A percentile compares a stretch with the other conserved stretches of the same genome.
phyloP scores from a whole-genome alignment of 2,329 filamentous ascomycete genomes.

The Penicillium sp. region DNA sequence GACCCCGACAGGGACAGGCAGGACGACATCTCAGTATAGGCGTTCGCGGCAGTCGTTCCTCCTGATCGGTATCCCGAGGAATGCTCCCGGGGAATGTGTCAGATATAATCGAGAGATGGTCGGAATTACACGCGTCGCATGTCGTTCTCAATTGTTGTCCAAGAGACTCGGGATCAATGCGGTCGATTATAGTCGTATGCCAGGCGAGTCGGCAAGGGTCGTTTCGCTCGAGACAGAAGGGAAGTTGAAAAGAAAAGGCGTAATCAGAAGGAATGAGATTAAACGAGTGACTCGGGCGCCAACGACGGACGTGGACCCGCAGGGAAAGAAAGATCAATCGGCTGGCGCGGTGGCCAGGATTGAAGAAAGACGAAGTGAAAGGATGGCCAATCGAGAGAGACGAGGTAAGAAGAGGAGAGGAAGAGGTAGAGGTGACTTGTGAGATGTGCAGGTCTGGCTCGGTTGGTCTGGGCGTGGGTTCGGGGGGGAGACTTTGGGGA shows the following conservation, averaged over 20 bases:
- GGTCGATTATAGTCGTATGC: slow-evolving; percentile 19
- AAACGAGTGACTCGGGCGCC: slow-evolving; percentile 33
- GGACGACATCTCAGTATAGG: slow-evolving; percentile 46
- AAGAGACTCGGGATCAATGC: slow-evolving; percentile 1
- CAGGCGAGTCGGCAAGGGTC: slow-evolving; percentile 19
- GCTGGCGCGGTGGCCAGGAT: slow-evolving; percentile 29
- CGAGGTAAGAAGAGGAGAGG: slow-evolving; percentile 22
- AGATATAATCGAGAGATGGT: slow-evolving; percentile 18
- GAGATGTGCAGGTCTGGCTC: slow-evolving; percentile 20
- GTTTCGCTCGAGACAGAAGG: slow-evolving; percentile 23
- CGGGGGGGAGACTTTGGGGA: neutral
- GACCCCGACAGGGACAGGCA: slow-evolving; percentile 75
- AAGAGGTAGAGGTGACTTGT: slow-evolving; percentile 23
- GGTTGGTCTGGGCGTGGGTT: slow-evolving; percentile 27
- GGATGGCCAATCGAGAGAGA: slow-evolving; percentile 28
- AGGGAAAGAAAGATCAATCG: slow-evolving; percentile 30
- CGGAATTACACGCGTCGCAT: slow-evolving; percentile 21
- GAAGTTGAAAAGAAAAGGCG: slow-evolving; percentile 17
- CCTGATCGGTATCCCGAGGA: slow-evolving; percentile 14
- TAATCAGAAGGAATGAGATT: slow-evolving; percentile 22
- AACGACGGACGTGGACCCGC: slow-evolving; percentile 27
- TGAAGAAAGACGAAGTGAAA: slow-evolving; percentile 22
- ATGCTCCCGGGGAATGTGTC: slow-evolving; percentile 32
- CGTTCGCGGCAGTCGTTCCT: slow-evolving; percentile 26
- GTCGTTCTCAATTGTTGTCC: slow-evolving; percentile 12